Evolutionary conservation across 179 eudicot species (phyloP).

Genomic region (Beta lomatogona): DNA sequence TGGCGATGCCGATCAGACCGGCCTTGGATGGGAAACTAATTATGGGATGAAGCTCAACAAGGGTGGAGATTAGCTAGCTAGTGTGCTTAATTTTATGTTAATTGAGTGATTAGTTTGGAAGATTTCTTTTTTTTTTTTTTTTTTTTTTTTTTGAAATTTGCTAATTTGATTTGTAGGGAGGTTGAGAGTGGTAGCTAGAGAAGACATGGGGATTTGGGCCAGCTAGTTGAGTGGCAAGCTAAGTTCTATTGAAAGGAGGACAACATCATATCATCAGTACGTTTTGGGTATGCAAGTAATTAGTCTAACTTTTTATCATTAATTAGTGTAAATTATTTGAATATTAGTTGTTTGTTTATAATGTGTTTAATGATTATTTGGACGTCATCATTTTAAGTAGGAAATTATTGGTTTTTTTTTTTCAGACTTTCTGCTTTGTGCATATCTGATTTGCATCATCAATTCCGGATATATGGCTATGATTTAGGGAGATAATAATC

Average conservation of each 20-base stretch:
- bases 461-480: slow-evolving; percentile 19
- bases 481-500: slow-evolving; percentile 23
- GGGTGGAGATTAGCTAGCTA: slow-evolving; percentile 23
- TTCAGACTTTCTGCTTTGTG: slow-evolving; percentile 27
- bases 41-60: slow-evolving; percentile 34
- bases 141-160: background rate
- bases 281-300: slow-evolving; percentile 27
- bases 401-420: slow-evolving; percentile 15
- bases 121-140: background rate
- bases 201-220: background rate
- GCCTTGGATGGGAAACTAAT: slow-evolving; percentile 32
- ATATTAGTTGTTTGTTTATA: slow-evolving; percentile 14
- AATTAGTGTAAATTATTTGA: slow-evolving; percentile 16
- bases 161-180: slow-evolving; percentile 21
- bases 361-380: slow-evolving; percentile 29
- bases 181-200: slow-evolving; percentile 20
- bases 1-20: slow-evolving; percentile 14
- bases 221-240: slow-evolving; percentile 3
- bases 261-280: background rate
- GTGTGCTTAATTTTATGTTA: slow-evolving; percentile 19
- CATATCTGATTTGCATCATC: slow-evolving; percentile 13
- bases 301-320: slow-evolving; percentile 18
- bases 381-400: slow-evolving; percentile 26
- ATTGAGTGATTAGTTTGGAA: background rate
- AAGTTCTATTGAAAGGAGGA: slow-evolving; percentile 12